phyloP scores from a whole-genome alignment of 306 rosid genomes.

The Myrica gale region DNA sequence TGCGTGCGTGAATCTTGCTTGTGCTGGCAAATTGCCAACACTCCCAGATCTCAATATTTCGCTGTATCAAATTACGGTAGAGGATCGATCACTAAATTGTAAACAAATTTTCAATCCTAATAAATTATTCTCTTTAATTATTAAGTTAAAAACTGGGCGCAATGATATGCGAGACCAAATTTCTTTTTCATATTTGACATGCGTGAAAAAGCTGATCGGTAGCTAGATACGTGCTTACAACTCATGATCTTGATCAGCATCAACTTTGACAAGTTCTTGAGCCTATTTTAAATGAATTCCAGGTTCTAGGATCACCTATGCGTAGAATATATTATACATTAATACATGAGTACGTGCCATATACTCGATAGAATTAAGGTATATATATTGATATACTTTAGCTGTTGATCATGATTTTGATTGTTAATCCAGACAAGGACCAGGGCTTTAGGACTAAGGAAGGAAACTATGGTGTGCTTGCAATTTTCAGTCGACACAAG shows the following conservation, averaged over 20 bases:
- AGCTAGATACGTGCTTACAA: too few relatives aligned
- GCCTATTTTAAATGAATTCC: not conserved
- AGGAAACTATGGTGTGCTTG: conserved; percentile 57
- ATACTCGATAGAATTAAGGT: not conserved
- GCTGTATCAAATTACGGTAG: too few relatives aligned
- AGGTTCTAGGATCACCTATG: not conserved
- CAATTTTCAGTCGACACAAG: conserved; percentile 69
- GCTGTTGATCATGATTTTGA: not conserved
- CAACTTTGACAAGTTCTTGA: not conserved
- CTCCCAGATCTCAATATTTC: not conserved
- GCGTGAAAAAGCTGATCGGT: not conserved
- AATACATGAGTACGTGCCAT: not conserved
- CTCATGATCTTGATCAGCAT: not conserved
- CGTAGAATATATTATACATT: not conserved
- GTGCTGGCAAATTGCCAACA: not conserved
- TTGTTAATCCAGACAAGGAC: conserved; percentile 47
- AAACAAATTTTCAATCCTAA: too few relatives aligned
- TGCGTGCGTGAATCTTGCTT: not conserved
- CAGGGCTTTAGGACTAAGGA: conserved; percentile 45
- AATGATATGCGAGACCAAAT: not conserved
- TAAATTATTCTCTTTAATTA: too few relatives aligned
- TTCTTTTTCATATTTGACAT: not conserved
- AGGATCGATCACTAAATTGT: too few relatives aligned
- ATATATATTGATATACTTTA: not conserved
- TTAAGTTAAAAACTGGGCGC: not conserved